Evolutionary conservation across 2,329 filamentous ascomycete species (phyloP).

Genomic region (Hypoxylon sp.): DNA sequence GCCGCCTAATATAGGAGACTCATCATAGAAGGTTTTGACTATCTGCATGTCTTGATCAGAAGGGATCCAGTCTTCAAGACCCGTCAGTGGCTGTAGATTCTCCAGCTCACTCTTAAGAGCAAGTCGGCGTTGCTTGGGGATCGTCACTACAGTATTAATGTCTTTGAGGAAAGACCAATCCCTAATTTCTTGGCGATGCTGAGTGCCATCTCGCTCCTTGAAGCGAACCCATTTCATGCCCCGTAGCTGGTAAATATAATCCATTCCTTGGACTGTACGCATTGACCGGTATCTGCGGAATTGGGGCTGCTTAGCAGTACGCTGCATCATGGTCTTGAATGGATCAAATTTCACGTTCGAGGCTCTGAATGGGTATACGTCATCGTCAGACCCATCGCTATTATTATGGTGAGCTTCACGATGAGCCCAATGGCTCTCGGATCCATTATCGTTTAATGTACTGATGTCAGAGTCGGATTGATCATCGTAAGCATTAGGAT

Average conservation of each 20-base stretch:
- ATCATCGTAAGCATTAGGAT: background rate
- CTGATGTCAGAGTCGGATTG: background rate
- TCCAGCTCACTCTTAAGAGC: conserved; percentile 42
- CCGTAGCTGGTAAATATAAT: conserved; percentile 61
- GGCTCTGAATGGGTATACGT: conserved; percentile 21
- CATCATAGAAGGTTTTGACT: conserved; percentile 47
- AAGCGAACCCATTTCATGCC: conserved; percentile 60
- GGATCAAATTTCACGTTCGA: conserved; percentile 30
- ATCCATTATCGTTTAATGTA: background rate
- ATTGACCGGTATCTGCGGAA: conserved; percentile 56
- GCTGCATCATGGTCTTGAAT: conserved; percentile 37
- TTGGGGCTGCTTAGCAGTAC: conserved; percentile 60
- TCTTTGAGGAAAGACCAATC: conserved; percentile 57
- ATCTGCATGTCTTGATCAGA: conserved; percentile 41
- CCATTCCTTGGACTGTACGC: conserved; percentile 61
- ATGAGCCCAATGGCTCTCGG: background rate
- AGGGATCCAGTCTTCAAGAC: conserved; percentile 39
- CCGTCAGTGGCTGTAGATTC: conserved; percentile 45
- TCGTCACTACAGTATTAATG: conserved; percentile 48
- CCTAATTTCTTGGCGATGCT: conserved; percentile 41
- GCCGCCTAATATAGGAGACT: conserved; percentile 6
- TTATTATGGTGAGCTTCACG: background rate
- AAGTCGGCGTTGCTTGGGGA: conserved; percentile 43
- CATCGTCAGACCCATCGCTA: conserved; percentile 46
- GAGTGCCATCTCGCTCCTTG: conserved; percentile 56